Evolutionary conservation across 2,329 filamentous ascomycete genomes (phyloP).

Genomic region (Aspergillus hortae): DNA sequence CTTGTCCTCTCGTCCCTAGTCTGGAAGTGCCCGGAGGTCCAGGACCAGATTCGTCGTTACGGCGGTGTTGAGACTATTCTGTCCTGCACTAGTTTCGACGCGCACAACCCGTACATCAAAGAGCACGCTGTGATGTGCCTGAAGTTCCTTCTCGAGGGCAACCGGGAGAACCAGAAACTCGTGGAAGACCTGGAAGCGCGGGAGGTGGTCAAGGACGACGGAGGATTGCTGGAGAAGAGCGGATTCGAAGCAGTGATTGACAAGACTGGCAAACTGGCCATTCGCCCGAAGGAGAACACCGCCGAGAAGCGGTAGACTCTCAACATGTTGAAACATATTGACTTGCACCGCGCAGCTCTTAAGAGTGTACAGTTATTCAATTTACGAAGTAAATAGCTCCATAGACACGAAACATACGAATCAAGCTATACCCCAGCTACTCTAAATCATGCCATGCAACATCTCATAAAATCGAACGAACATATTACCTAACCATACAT

Average conservation of each 20-base stretch:
- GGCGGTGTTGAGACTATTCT: conserved; percentile 84
- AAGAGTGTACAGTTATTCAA: neutral
- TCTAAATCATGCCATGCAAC: too few species aligned
- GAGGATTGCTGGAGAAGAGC: conserved; percentile 38
- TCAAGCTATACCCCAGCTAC: too few species aligned
- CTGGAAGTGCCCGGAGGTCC: conserved; percentile 79
- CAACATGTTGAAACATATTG: too few species aligned
- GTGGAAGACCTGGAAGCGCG: conserved; percentile 47
- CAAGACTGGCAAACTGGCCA: conserved; percentile 40
- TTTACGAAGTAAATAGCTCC: too few species aligned
- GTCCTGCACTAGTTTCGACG: conserved; percentile 86
- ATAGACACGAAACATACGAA: too few species aligned
- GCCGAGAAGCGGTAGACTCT: conserved; percentile 1
- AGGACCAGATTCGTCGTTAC: conserved; percentile 80
- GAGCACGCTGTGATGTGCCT: conserved; percentile 85
- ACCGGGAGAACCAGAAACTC: conserved; percentile 52
- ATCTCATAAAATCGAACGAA: too few species aligned
- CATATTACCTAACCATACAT: conserved; percentile 37
- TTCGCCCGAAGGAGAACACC: conserved; percentile 31
- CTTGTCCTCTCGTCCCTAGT: conserved; percentile 85
- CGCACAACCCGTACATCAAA: conserved; percentile 89
- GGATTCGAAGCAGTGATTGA: conserved; percentile 43
- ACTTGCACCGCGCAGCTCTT: too few species aligned
- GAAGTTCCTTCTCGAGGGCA: conserved; percentile 63
- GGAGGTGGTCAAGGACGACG: conserved; percentile 40